Evolutionary conservation across 1,139 yeast genomes (phyloP).

Genomic region (Yamadazyma siamensis): DNA sequence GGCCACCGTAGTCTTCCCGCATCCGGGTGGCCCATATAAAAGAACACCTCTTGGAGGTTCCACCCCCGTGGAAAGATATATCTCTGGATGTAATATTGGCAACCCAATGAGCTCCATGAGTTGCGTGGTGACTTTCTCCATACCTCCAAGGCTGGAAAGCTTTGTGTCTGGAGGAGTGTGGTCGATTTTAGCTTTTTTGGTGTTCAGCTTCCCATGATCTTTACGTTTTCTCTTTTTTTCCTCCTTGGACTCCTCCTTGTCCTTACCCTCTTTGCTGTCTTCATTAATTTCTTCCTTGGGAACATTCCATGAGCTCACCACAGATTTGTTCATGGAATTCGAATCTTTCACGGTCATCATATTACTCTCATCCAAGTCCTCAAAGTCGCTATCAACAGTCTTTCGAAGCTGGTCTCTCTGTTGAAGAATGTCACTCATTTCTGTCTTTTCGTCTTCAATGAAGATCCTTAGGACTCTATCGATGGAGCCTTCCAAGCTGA

Average conservation of each 20-base stretch:
- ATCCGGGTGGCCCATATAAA: slow-evolving; percentile 97
- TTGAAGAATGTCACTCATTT: slow-evolving; percentile 31
- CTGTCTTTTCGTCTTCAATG: slow-evolving; percentile 42
- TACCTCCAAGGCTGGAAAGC: slow-evolving; percentile 81
- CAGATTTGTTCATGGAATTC: slow-evolving; percentile 72
- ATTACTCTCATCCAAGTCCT: slow-evolving; percentile 39
- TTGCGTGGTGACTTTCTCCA: slow-evolving; percentile 78
- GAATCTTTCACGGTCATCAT: slow-evolving; percentile 59
- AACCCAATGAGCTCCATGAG: slow-evolving; percentile 86
- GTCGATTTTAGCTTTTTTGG: slow-evolving; percentile 41
- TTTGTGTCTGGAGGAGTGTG: slow-evolving; percentile 69
- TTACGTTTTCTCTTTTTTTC: slow-evolving; percentile 27
- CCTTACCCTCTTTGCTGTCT: slow-evolving; percentile 12
- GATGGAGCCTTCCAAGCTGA: slow-evolving; percentile 52
- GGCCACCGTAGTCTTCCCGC: slow-evolving; percentile 96
- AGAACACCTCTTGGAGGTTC: slow-evolving; percentile 97
- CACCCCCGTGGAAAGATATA: slow-evolving; percentile 81
- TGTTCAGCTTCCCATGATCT: slow-evolving; percentile 12
- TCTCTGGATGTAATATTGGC: slow-evolving; percentile 92
- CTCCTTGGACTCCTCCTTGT: slow-evolving; percentile 10
- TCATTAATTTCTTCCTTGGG: slow-evolving; percentile 6
- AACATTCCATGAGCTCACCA: slow-evolving; percentile 65
- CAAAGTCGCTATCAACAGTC: slow-evolving; percentile 31
- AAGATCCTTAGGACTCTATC: slow-evolving; percentile 49
- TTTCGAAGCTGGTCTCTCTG: slow-evolving; percentile 25